phyloP scores from a whole-genome alignment of 129 eudicot species.

The Chrysanthemum makinoi region DNA sequence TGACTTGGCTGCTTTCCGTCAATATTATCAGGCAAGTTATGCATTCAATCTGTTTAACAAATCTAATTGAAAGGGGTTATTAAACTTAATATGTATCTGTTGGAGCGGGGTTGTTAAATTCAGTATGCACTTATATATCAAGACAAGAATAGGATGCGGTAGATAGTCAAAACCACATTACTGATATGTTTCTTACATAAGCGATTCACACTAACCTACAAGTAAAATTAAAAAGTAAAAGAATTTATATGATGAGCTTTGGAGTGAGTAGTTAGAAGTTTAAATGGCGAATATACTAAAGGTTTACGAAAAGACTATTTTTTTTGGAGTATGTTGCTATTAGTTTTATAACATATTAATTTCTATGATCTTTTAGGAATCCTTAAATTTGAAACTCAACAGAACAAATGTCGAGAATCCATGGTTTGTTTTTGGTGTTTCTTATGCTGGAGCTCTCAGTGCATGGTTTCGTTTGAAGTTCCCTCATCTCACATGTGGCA shows the following conservation, averaged over 20 bases:
- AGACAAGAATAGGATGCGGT: too few relatives aligned
- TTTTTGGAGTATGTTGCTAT: neutral
- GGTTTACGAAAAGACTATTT: neutral
- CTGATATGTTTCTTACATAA: too few relatives aligned
- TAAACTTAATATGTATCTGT: neutral
- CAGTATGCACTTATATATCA: too few relatives aligned
- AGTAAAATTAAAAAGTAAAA: too few relatives aligned
- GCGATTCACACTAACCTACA: too few relatives aligned
- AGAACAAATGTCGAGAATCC: slow-evolving; percentile 66
- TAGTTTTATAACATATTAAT: slow-evolving; percentile 6
- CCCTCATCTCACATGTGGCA: slow-evolving; percentile 97
- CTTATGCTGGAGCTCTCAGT: slow-evolving; percentile 97
- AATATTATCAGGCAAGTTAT: slow-evolving; percentile 80
- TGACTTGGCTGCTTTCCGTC: slow-evolving; percentile 93
- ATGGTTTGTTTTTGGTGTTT: slow-evolving; percentile 93
- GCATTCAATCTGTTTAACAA: neutral
- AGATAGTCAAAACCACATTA: too few relatives aligned
- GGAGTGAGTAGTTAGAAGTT: neutral
- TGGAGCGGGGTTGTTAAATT: too few relatives aligned
- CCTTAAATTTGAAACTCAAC: slow-evolving; percentile 62
- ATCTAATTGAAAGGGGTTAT: neutral
- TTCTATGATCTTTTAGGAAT: slow-evolving; percentile 44
- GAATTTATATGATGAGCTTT: too few relatives aligned
- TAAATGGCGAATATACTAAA: neutral
- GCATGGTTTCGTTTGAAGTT: slow-evolving; percentile 98